These are phyloP conservation scores for Fusarium annulatum DNA, from an alignment of 2,329 filamentous ascomycete species.

Conservation along the genomic window DNA sequence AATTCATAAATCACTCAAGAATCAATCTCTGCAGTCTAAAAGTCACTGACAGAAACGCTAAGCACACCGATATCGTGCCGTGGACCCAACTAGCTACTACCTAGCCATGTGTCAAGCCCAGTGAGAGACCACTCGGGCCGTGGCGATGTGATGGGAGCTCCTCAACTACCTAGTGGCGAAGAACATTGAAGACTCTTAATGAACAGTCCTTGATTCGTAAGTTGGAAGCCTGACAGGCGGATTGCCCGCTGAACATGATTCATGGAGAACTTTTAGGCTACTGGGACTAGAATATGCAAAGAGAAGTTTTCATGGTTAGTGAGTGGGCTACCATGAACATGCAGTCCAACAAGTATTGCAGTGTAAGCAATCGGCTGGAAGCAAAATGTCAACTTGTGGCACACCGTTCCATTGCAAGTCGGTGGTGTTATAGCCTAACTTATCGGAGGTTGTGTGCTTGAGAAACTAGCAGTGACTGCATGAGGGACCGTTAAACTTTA, in stretches of 20 bases:
- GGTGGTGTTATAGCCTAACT: neutral
- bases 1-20: conserved; percentile 21
- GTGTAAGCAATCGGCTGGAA: neutral
- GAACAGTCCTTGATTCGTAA: neutral
- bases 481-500: neutral
- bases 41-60: conserved; percentile 7
- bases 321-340: neutral
- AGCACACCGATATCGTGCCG: neutral
- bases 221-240: neutral
- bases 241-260: conserved; percentile 10
- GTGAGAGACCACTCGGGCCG: conserved; percentile 5
- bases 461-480: conserved; percentile 7
- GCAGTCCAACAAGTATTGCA: neutral
- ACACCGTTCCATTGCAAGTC: neutral
- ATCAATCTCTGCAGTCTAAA: neutral
- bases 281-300: neutral
- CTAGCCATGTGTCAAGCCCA: neutral
- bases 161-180: conserved; percentile 8
- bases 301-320: conserved; percentile 2
- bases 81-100: neutral
- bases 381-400: neutral
- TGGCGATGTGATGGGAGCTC: neutral
- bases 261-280: neutral
- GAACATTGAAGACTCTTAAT: neutral
- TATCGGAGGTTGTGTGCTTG: neutral